Percentiles rank a stretch among this genome's conserved stretches.
Conservation (phyloP, 2,329 filamentous ascomycete species). For the Phyllosticta citrichinensis region DNA sequence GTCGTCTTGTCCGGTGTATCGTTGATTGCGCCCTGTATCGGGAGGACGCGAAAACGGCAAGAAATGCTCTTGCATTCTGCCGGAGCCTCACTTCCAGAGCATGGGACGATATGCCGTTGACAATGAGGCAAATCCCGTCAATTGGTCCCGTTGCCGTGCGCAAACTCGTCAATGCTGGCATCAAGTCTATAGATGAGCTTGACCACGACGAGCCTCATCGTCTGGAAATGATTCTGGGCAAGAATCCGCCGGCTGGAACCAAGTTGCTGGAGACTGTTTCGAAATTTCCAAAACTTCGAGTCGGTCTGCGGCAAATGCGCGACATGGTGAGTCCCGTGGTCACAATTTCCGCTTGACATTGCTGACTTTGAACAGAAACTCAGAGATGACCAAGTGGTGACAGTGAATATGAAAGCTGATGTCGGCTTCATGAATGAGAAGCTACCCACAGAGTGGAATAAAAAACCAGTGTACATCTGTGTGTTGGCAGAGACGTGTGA, state of each 20-base stretch:
- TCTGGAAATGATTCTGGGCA: conserved; percentile 67
- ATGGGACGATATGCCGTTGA: conserved; percentile 74
- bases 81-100: conserved; percentile 63
- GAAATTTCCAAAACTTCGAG: conserved; percentile 59
- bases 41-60: conserved; percentile 57
- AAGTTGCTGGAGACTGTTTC: conserved; percentile 55
- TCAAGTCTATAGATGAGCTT: conserved; percentile 63
- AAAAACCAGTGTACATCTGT: conserved; percentile 57
- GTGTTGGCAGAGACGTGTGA: conserved; percentile 63
- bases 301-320: conserved; percentile 42
- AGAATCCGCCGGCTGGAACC: conserved; percentile 74
- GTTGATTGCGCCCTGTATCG: conserved; percentile 58
- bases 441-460: conserved; percentile 50
- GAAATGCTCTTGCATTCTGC: conserved; percentile 64
- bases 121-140: conserved; percentile 73
- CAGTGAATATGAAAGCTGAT: conserved; percentile 53
- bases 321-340: conserved; percentile 26
- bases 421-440: conserved; percentile 64
- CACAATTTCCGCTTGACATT: background rate
- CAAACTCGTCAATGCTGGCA: conserved; percentile 60
- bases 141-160: conserved; percentile 67
- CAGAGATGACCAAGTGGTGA: conserved; percentile 32
- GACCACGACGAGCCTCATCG: conserved; percentile 54
- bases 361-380: conserved; percentile 15
- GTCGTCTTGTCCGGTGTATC: conserved; percentile 63